Evolutionary conservation across 441 rosid species (phyloP).

Genomic region (Pelargonium exstipulatum): DNA sequence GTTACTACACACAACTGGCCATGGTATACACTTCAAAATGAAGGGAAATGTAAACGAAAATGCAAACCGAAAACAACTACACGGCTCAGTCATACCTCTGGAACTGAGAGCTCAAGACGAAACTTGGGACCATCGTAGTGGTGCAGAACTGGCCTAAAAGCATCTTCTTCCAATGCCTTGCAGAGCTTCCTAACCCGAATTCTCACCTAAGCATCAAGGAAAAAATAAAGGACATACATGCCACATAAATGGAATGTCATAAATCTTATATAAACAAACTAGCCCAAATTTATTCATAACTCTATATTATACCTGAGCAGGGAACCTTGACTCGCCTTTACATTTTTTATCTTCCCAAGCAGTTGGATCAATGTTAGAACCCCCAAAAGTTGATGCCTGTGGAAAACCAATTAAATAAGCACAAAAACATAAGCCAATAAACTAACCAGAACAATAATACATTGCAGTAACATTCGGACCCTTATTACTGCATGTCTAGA

Average conservation of each 20-base stretch:
- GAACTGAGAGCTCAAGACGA: constrained; percentile 92
- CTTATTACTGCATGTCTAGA: not conserved
- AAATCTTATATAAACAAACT: no score
- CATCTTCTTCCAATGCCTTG: constrained; percentile 95
- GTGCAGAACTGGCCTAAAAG: constrained; percentile 93
- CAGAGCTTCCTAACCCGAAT: constrained; percentile 72
- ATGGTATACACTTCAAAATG: not conserved
- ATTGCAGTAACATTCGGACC: no score
- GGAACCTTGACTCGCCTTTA: constrained; percentile 98
- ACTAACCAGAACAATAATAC: not conserved
- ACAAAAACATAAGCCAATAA: not conserved
- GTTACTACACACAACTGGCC: not conserved
- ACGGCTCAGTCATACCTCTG: constrained; percentile 54
- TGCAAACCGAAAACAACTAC: not conserved
- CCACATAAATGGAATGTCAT: no score
- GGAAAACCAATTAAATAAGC: constrained; percentile 17
- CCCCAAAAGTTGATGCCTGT: constrained; percentile 92
- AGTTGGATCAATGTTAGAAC: constrained; percentile 94
- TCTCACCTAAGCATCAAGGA: constrained; percentile 50
- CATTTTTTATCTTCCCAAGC: constrained; percentile 99
- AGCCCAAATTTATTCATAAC: not conserved
- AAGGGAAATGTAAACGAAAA: not conserved
- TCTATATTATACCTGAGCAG: constrained; percentile 70
- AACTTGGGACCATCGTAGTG: constrained; percentile 97
- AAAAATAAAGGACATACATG: no score